Evolutionary conservation across 164 flowering plant genomes (phyloP).

Genomic region (Warburgia ugandensis): DNA sequence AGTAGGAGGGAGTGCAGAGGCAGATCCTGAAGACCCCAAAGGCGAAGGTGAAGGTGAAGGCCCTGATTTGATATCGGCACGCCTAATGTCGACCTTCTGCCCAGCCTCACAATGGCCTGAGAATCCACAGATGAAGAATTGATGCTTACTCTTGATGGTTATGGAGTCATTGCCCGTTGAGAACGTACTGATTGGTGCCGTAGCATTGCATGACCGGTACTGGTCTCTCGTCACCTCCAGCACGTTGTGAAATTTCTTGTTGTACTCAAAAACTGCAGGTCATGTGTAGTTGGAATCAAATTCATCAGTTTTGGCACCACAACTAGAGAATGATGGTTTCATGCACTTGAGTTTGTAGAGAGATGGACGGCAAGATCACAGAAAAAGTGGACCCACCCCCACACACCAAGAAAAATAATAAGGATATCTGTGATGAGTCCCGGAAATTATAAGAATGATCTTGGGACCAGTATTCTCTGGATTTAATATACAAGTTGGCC

Average conservation of each 20-base stretch:
- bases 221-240: conserved; percentile 41
- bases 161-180: conserved; percentile 53
- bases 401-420: no score
- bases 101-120: conserved; percentile 70
- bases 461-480: no score
- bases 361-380: no score
- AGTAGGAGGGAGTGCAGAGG: no score
- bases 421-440: no score
- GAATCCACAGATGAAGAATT: conserved; percentile 53
- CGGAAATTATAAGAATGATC: no score
- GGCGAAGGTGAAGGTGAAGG: conserved; percentile 1
- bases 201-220: conserved; percentile 48
- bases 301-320: no score
- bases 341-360: no score
- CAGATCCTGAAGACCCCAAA: neutral
- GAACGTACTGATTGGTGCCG: conserved; percentile 29
- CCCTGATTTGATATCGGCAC: neutral
- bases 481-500: no score
- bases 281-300: no score
- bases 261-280: conserved; percentile 46
- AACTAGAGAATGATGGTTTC: no score
- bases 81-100: conserved; percentile 56
- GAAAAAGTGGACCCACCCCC: no score
- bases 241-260: conserved; percentile 51
- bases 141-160: conserved; percentile 29